Evolutionary conservation across 106 monocot genomes (phyloP), one percentile per base, ranked within the genome.

Genomic region (Dendrobium nobile): DNA sequence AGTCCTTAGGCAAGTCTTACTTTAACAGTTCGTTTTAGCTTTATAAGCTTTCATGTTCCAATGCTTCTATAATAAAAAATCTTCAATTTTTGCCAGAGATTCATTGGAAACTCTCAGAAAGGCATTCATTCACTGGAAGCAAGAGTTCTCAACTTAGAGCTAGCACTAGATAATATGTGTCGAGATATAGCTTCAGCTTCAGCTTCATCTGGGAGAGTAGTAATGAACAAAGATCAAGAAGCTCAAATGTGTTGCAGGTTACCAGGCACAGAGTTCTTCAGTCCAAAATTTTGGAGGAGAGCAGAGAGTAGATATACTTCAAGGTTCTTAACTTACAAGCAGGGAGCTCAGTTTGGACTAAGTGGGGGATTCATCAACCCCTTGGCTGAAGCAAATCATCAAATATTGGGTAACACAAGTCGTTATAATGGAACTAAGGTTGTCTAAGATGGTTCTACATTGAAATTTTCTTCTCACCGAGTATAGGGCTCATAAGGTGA

Each of bases 81-180:
- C 7, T 65, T 22, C n/a, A 5, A 22, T 65, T 65, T 65, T 65
- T 78, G 75, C 78, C 80, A 98, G 97, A 94, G 86, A 80, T 98
- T 94, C 79, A 98, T 98, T 28, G 92, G 97, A 73, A 92, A 75
- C 84, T 98, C 97, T 9, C 91, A 98, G 70, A 92, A 84, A 79
- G 94, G 94, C 37, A 89, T 98, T 16, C 92, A 85, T 48, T 87
- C 94, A n/a, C 79, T 98, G 64, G 97, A 98, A 84, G 85, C 86
- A 73, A 89, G 94, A 87, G 97, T 98, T 3, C 90, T 89, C 56
- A 89, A 92, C 41, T 41, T 98, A 20, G 97, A 98, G 82, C 89
- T 89, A 84, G 88, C 88, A 41, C 47, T 98, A 26, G 87, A 95
- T 76, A 92, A 89, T 54, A 94, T 98, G 56, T 98, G 94, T 2